phyloP scores from a whole-genome alignment of 1,139 yeast species.

The Kodamaea ohmeri region DNA sequence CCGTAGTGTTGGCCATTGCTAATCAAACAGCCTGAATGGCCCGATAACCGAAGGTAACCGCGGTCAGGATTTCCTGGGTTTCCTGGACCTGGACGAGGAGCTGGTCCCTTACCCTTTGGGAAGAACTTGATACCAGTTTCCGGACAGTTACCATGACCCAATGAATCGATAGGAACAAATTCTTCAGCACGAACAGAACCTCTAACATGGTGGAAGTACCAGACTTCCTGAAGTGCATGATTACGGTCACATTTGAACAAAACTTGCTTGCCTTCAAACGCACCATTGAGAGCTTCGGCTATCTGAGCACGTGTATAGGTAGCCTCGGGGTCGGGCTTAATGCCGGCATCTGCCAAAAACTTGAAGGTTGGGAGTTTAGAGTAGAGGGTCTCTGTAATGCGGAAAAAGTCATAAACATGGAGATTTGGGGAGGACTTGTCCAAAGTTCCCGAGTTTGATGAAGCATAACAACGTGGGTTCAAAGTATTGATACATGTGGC shows the following conservation, averaged over 20 bases:
- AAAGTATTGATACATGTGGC: slow-evolving; percentile 89
- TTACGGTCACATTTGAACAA: slow-evolving; percentile 68
- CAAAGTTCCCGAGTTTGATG: slow-evolving; percentile 21
- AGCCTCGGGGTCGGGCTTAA: slow-evolving; percentile 57
- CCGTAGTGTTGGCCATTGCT: slow-evolving; percentile 82
- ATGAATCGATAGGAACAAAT: slow-evolving; percentile 63
- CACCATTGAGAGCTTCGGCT: slow-evolving; percentile 55
- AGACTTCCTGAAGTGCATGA: slow-evolving; percentile 75
- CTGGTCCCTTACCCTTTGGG: slow-evolving; percentile 51
- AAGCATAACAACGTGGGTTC: slow-evolving; percentile 64
- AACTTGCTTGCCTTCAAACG: slow-evolving; percentile 60
- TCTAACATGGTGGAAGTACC: slow-evolving; percentile 81
- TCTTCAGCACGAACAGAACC: slow-evolving; percentile 72
- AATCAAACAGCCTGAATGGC: slow-evolving; percentile 73
- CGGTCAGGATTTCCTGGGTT: slow-evolving; percentile 21
- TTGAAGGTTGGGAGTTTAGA: slow-evolving; percentile 66
- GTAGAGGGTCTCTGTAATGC: slow-evolving; percentile 62
- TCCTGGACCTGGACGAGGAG: slow-evolving; percentile 7
- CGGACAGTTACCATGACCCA: slow-evolving; percentile 62
- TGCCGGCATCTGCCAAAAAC: slow-evolving; percentile 65
- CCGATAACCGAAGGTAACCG: slow-evolving; percentile 48
- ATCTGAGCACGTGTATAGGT: slow-evolving; percentile 69
- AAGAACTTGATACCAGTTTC: slow-evolving; percentile 64
- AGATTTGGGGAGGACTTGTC: neutral
- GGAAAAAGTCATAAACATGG: slow-evolving; percentile 75